Conservation (phyloP, 805 yeast genomes). For the Yamadazyma nakazawae region DNA sequence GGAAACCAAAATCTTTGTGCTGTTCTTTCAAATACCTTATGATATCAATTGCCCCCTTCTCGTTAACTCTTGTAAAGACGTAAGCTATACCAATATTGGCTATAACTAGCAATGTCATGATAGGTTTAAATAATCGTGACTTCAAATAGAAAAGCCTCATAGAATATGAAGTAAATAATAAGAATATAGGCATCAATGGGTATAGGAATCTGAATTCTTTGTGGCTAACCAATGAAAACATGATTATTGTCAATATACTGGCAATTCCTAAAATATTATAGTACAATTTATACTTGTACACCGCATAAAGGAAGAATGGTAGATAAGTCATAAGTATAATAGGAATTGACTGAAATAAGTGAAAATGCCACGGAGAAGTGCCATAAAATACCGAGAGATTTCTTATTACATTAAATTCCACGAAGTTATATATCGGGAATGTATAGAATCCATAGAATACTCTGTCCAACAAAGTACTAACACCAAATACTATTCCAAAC, state of each 20-base stretch:
- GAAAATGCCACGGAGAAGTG: conserved; percentile 78
- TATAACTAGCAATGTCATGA: conserved; percentile 19
- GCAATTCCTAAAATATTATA: conserved; percentile 18
- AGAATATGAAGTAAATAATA: conserved; percentile 48
- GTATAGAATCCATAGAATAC: conserved; percentile 54
- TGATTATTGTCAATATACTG: conserved; percentile 42
- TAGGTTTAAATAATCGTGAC: conserved; percentile 5
- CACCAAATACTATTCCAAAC: conserved; percentile 17
- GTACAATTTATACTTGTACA: conserved; percentile 13
- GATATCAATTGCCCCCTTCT: conserved; percentile 79
- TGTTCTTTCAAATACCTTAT: conserved; percentile 47
- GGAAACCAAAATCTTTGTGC: conserved; percentile 59
- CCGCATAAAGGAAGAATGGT: conserved; percentile 50
- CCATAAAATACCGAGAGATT: conserved; percentile 84
- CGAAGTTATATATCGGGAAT: conserved; percentile 65
- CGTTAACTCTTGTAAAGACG: conserved; percentile 68
- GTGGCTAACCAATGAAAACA: conserved; percentile 69
- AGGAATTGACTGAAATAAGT: conserved; percentile 80
- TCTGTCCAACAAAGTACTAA: conserved; percentile 51
- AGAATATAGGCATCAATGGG: conserved; percentile 75
- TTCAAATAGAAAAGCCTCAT: conserved; percentile 11
- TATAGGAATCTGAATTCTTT: conserved; percentile 90
- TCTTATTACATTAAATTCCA: conserved; percentile 73
- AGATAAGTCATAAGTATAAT: conserved; percentile 61
- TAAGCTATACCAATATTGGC: conserved; percentile 42